Percentiles rank a stretch among this genome's conserved stretches.
These are phyloP conservation scores for Euphrasia arctica DNA, from an alignment of 305 asterid genomes.

Conservation along the genomic window DNA sequence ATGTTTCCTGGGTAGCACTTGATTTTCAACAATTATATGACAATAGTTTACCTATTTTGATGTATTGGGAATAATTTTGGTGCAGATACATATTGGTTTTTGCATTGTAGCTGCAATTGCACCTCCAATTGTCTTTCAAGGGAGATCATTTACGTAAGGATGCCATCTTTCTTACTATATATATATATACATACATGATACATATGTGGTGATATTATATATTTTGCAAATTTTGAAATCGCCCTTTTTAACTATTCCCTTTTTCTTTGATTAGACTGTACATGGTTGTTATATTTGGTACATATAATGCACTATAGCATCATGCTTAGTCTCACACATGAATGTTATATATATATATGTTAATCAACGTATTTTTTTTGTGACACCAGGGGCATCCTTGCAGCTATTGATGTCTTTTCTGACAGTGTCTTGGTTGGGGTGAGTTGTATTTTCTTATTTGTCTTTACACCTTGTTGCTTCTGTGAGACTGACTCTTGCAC, in stretches of 20 bases:
- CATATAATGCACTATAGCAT: too few species aligned
- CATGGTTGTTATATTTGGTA: too few species aligned
- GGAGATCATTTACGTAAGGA: slow-evolving; percentile 86
- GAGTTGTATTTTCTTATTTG: slow-evolving; percentile 36
- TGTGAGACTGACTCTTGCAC: slow-evolving; percentile 48
- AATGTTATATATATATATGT: background rate
- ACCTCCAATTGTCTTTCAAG: slow-evolving; percentile 90
- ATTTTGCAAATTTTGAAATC: too few species aligned
- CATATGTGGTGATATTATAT: background rate
- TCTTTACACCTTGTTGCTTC: slow-evolving; percentile 9
- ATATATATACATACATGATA: too few species aligned
- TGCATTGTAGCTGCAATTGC: slow-evolving; percentile 98
- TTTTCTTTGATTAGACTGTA: too few species aligned
- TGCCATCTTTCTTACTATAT: slow-evolving; percentile 5
- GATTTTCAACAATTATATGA: slow-evolving; percentile 13
- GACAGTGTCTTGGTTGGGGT: slow-evolving; percentile 89
- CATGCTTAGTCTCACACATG: too few species aligned
- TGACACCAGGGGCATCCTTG: slow-evolving; percentile 85
- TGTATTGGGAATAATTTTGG: slow-evolving; percentile 23
- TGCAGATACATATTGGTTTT: slow-evolving; percentile 91
- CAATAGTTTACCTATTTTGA: slow-evolving; percentile 11
- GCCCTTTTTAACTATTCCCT: too few species aligned
- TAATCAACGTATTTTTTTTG: slow-evolving; percentile 15
- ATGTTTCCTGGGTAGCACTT: slow-evolving; percentile 26
- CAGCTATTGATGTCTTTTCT: slow-evolving; percentile 91